phyloP scores from a whole-genome alignment of 228 moss, liverwort and hornwort species.

The Sphagnum magellanicum region DNA sequence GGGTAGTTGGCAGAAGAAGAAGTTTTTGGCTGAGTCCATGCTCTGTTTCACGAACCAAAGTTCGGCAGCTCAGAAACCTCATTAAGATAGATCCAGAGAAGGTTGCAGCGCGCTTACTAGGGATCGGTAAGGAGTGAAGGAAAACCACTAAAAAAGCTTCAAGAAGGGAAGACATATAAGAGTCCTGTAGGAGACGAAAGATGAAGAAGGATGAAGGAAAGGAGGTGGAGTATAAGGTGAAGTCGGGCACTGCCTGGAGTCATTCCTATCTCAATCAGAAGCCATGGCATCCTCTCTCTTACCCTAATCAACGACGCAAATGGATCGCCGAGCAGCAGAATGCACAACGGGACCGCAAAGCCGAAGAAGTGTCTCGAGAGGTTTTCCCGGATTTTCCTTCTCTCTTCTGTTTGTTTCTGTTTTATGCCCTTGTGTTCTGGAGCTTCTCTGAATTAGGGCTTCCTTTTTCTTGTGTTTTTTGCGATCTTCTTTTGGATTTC shows the following conservation, averaged over 20 bases:
- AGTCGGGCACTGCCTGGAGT: constrained; percentile 97
- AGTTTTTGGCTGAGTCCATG: too few relatives aligned
- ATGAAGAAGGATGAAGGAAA: constrained; percentile 39
- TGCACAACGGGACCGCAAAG: constrained; percentile 61
- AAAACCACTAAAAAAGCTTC: too few relatives aligned
- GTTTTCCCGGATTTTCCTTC: constrained; percentile 13
- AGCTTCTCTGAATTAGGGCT: background rate
- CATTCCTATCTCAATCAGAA: constrained; percentile 99
- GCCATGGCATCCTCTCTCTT: constrained; percentile 99
- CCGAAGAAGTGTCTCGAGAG: constrained; percentile 86
- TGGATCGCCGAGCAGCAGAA: constrained; percentile 99
- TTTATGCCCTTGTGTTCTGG: background rate
- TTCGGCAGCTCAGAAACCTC: too few relatives aligned
- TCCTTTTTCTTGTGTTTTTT: background rate
- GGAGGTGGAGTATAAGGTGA: constrained; percentile 91
- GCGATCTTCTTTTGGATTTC: background rate
- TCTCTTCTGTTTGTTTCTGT: background rate
- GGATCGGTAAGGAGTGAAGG: too few relatives aligned
- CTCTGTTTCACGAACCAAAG: too few relatives aligned
- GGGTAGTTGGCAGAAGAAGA: too few relatives aligned
- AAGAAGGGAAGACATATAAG: too few relatives aligned
- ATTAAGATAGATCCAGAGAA: too few relatives aligned
- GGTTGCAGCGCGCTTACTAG: too few relatives aligned
- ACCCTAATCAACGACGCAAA: constrained; percentile 98
- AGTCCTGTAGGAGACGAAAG: constrained; percentile 1